Base-by-base conservation (phyloP, 306 rosid genomes). In the Geum urbanum region DNA sequence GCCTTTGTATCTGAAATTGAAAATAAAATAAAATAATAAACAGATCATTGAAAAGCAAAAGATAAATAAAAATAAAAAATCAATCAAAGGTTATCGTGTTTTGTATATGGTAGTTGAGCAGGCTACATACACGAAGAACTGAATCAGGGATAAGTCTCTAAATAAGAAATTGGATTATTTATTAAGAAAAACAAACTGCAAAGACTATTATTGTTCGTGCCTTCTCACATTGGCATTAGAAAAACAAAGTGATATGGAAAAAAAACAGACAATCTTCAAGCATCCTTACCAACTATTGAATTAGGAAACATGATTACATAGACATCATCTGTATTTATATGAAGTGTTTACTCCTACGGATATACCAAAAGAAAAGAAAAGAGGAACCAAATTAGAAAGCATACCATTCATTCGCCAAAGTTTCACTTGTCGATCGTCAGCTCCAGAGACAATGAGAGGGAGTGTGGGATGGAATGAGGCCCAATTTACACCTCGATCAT, bases 401-500 rank as follows among this genome's bases (percentile, higher is more conserved):
- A 55, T 80, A 86, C 97, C 96, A 76, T 88, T 91, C 97, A 91
- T 91, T 58, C 97, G 84, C 97, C 96, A 91, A 48, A 91, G 76
- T 78, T 91, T 91, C 74, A 91, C 96, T 81, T 88, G 97, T 15
- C 97, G 84, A 57, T 91, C 97, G 76, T 91, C 97, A 69, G 96
- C 97, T 73, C 96, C 96, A 3, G 97, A 91, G 76, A 91, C 91
- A 74, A 91, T 88, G 56, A 91, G 88, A 60, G 97, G 97, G 55
- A 88, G 87, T 3, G 89, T 86, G 49, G 97, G 97, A 74, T 91
- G 97, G 64, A 91, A 91, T 51, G 89, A 77, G 73, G 97, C 97
- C 97, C 97, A 91, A 70, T 91, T 91, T 73, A 91, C 97, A 60
- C 97, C 97, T 32, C 97, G 84, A 76, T 91, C 97, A 84, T 91